These are phyloP conservation scores for Rhodamnia rubescens DNA, from an alignment of 345 rosid species.

Conservation along the genomic window DNA sequence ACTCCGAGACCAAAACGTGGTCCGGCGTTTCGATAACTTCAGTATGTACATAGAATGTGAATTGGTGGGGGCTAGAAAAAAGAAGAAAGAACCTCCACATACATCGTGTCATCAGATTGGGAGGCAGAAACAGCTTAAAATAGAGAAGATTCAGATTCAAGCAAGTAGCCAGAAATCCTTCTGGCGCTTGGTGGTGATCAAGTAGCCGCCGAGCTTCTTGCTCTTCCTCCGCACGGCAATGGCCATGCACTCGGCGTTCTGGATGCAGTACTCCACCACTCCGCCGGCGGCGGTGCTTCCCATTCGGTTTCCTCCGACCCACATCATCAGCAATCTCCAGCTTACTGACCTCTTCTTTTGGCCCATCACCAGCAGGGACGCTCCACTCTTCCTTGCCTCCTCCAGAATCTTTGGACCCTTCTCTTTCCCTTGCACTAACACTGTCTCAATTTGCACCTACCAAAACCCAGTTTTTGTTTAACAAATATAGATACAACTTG, in stretches of 20 bases:
- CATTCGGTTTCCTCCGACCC: constrained; percentile 38
- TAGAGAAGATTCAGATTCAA: neutral
- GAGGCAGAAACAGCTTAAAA: neutral
- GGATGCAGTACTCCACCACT: constrained; percentile 75
- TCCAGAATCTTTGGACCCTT: constrained; percentile 74
- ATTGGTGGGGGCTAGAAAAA: neutral
- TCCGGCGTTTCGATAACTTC: neutral
- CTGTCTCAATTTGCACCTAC: constrained; percentile 56
- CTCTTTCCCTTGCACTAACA: constrained; percentile 63
- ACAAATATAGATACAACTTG: neutral
- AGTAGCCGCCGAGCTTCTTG: constrained; percentile 77
- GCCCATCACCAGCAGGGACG: constrained; percentile 53
- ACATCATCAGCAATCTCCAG: constrained; percentile 73
- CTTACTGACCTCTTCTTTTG: constrained; percentile 65
- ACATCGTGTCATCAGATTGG: neutral
- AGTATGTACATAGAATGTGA: neutral
- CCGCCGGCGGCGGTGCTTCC: constrained; percentile 15
- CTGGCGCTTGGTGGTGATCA: constrained; percentile 89
- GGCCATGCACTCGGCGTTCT: constrained; percentile 81
- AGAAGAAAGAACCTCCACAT: neutral
- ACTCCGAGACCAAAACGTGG: neutral
- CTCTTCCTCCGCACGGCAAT: constrained; percentile 76
- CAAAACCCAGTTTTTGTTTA: neutral
- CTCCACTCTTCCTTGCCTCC: constrained; percentile 67
- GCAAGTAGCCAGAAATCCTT: constrained; percentile 98